These are phyloP conservation scores for Lentinus tigrinus DNA, from an alignment of 768 basidiomycete species.

Conservation along the genomic window DNA sequence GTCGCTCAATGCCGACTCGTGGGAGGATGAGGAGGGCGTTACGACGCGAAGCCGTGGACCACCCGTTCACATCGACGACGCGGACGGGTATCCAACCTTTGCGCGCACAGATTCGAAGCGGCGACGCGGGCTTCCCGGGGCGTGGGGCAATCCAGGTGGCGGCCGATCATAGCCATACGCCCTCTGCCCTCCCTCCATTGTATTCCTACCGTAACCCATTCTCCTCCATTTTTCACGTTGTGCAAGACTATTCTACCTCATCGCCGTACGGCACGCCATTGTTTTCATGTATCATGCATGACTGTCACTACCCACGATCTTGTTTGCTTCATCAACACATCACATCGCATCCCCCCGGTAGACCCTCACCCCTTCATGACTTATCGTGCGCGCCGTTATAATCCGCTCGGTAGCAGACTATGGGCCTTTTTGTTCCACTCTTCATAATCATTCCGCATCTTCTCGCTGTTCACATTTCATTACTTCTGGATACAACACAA, in stretches of 20 bases:
- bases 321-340: not conserved
- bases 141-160: constrained; percentile 25
- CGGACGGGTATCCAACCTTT: constrained; percentile 28
- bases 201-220: not conserved
- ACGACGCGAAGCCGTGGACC: constrained; percentile 9
- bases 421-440: not conserved
- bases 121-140: constrained; percentile 33
- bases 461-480: no score
- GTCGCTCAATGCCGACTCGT: constrained; percentile 22
- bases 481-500: no score
- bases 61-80: constrained; percentile 14
- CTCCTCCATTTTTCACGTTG: not conserved
- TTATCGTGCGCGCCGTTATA: not conserved
- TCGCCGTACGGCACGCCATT: not conserved
- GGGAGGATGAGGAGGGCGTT: constrained; percentile 28
- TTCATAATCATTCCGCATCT: not conserved
- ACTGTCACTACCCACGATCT: not conserved
- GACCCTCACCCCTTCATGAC: not conserved
- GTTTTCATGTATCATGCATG: not conserved
- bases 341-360: not conserved
- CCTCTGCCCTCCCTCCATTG: not conserved
- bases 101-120: constrained; percentile 26
- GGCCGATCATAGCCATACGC: constrained; percentile 1
- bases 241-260: not conserved
- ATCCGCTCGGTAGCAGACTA: not conserved